Evolutionary conservation across 164 flowering plant genomes (phyloP).

Genomic region (Santalum album): DNA sequence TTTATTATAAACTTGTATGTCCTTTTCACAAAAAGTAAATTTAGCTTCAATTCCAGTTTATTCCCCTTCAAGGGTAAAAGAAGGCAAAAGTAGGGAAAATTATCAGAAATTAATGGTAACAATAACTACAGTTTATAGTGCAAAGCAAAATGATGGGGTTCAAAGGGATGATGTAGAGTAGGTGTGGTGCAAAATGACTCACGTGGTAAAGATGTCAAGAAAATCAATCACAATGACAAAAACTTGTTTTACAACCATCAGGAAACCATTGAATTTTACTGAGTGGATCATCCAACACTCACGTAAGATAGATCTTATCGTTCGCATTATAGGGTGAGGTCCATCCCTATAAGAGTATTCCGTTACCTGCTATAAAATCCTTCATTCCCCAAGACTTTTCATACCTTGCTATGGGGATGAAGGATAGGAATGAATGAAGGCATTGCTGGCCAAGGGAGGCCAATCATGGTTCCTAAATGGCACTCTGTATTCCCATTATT

Average conservation of each 20-base stretch:
- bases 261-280: no score
- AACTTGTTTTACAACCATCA: no score
- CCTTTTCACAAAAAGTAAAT: conserved; percentile 20
- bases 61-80: not conserved
- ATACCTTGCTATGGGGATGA: not conserved
- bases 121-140: conserved; percentile 24
- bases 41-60: conserved; percentile 1
- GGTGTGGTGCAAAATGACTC: conserved; percentile 27
- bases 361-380: no score
- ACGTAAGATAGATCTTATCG: no score
- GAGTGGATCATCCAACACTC: no score
- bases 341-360: no score
- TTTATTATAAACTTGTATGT: no score
- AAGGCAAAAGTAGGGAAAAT: conserved; percentile 20
- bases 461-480: conserved; percentile 17
- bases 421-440: not conserved
- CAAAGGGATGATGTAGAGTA: conserved; percentile 32
- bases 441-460: not conserved
- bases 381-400: no score
- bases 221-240: no score
- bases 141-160: conserved; percentile 28
- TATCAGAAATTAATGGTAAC: conserved; percentile 35
- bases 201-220: conserved; percentile 14
- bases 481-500: conserved; percentile 15
- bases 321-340: no score